Conservation (phyloP, 257 asterid genomes). For the Plantago elongata region DNA sequence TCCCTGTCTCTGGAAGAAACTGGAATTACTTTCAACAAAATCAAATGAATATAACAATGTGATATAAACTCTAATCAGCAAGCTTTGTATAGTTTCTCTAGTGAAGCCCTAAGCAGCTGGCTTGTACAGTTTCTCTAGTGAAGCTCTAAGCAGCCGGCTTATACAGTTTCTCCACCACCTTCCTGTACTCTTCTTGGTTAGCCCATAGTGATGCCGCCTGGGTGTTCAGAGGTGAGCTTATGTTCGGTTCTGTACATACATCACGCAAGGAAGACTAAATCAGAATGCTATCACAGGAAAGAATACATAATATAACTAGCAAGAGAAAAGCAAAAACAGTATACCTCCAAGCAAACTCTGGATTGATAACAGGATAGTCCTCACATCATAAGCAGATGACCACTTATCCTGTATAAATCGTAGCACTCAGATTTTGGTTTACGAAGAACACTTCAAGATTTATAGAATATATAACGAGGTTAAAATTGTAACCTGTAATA, state of each 20-base stretch:
- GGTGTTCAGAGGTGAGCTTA: constrained; percentile 81
- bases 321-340: not conserved
- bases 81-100: not conserved
- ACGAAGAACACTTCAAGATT: not conserved
- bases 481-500: constrained; percentile 53
- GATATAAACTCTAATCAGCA: not conserved
- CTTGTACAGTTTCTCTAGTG: constrained; percentile 37
- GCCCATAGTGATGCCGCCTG: constrained; percentile 88
- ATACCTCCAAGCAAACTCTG: constrained; percentile 97
- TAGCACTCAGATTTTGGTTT: not conserved
- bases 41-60: not conserved
- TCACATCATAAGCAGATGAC: constrained; percentile 96
- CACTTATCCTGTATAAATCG: constrained; percentile 57
- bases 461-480: not conserved
- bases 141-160: constrained; percentile 34
- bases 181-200: constrained; percentile 78
- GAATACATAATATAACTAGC: not conserved
- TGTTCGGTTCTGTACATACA: constrained; percentile 64
- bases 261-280: not conserved
- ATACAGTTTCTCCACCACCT: constrained; percentile 54
- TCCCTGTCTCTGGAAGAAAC: not conserved
- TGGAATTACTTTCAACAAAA: not conserved
- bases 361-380: constrained; percentile 84
- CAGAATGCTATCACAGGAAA: not conserved
- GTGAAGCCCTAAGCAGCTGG: constrained; percentile 26